Conservation (phyloP, 2,329 filamentous ascomycete species). For the Alternaria sp. region DNA sequence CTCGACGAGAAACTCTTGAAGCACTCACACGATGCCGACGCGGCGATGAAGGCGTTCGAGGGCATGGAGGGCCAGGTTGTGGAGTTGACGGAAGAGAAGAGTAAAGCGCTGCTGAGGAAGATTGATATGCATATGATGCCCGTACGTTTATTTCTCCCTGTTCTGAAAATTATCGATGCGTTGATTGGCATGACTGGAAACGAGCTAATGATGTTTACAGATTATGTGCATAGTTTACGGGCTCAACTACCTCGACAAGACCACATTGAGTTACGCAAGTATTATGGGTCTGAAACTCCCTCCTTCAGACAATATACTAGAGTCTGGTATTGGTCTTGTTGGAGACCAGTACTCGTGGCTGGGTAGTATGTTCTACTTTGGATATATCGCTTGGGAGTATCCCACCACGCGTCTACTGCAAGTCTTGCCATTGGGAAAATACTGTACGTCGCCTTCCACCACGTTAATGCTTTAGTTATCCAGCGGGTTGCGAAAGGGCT, state of each 20-base stretch:
- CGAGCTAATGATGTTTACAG: conserved; percentile 30
- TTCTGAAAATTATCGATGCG: neutral
- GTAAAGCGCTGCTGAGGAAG: conserved; percentile 63
- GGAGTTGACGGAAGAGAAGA: conserved; percentile 62
- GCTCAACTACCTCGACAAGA: conserved; percentile 68
- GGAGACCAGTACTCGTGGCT: conserved; percentile 62
- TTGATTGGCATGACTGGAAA: neutral
- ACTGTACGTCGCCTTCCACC: conserved; percentile 46
- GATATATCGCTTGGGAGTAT: conserved; percentile 67
- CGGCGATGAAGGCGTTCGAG: conserved; percentile 64
- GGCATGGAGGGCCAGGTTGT: conserved; percentile 58
- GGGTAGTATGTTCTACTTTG: conserved; percentile 59
- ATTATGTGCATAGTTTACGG: conserved; percentile 64
- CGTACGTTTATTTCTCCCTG: conserved; percentile 23
- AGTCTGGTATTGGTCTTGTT: conserved; percentile 53
- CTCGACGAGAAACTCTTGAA: conserved; percentile 45
- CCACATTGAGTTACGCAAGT: conserved; percentile 59
- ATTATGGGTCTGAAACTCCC: conserved; percentile 56
- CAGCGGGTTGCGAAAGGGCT: neutral
- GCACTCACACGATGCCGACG: conserved; percentile 65
- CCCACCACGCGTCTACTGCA: conserved; percentile 70
- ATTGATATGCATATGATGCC: conserved; percentile 70
- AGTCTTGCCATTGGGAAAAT: conserved; percentile 69
- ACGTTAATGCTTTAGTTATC: too few species aligned
- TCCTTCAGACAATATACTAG: conserved; percentile 33